Conservation (phyloP, 768 basidiomycete genomes). For the Mycena floridula region DNA sequence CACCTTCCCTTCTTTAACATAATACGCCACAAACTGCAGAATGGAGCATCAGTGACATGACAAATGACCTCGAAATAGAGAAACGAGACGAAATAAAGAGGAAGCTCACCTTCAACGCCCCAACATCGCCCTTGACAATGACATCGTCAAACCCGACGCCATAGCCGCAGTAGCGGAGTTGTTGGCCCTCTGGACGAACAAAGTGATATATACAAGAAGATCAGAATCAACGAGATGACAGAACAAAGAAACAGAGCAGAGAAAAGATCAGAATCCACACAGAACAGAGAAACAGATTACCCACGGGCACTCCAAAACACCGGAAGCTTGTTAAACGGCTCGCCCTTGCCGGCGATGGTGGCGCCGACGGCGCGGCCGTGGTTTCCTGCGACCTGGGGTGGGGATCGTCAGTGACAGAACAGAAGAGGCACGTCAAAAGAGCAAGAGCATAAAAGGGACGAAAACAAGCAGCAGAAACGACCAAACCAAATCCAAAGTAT, state of each 20-base stretch:
- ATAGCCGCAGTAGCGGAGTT: conserved; percentile 79
- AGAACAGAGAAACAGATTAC: conserved; percentile 22
- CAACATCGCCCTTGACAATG: conserved; percentile 68
- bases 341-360: conserved; percentile 58
- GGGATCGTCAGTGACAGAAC: too few relatives aligned
- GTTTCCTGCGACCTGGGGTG: conserved; percentile 79
- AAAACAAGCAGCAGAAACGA: too few relatives aligned
- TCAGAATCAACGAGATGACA: too few relatives aligned
- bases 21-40: conserved; percentile 72
- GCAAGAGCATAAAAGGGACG: too few relatives aligned
- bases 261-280: not conserved
- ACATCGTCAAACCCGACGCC: conserved; percentile 70
- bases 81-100: not conserved
- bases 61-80: not conserved
- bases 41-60: not conserved
- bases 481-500: too few relatives aligned
- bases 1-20: conserved; percentile 56
- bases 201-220: too few relatives aligned
- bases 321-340: conserved; percentile 75
- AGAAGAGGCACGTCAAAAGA: not conserved
- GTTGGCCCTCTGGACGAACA: conserved; percentile 73
- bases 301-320: conserved; percentile 88
- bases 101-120: conserved; percentile 63
- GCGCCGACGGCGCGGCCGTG: conserved; percentile 81
- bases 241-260: too few relatives aligned